These are phyloP conservation scores for Saprolegnia parasitica DNA, from an alignment of 352 stramenopile species.

Conservation along the genomic window DNA sequence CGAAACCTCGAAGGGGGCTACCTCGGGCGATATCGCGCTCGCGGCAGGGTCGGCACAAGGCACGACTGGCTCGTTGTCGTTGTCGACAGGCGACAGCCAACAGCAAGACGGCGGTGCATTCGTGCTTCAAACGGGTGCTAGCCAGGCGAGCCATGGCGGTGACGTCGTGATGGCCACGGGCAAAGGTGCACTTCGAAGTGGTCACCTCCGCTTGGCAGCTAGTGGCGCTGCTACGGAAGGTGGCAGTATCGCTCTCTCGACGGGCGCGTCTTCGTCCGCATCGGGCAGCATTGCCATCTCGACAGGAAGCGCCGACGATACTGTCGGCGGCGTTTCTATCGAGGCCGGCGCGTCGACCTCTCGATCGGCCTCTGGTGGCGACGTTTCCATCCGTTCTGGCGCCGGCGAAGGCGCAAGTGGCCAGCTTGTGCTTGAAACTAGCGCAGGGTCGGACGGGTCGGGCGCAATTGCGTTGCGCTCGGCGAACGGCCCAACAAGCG, in stretches of 20 bases:
- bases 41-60: not conserved
- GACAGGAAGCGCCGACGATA: not conserved
- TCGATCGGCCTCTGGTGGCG: not conserved
- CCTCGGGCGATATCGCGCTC: not conserved
- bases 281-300: constrained; percentile 17
- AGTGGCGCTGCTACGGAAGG: not conserved
- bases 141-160: not conserved
- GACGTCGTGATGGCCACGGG: constrained; percentile 7
- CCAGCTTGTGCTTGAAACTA: not conserved
- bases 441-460: not conserved
- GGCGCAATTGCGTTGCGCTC: not conserved
- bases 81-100: constrained; percentile 1
- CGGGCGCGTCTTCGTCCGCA: not conserved
- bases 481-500: not conserved
- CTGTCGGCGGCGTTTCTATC: constrained; percentile 7
- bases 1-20: not conserved
- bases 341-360: constrained; percentile 6
- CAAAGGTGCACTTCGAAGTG: constrained; percentile 11
- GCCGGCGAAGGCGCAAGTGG: not conserved
- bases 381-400: constrained; percentile 14
- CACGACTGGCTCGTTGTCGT: not conserved
- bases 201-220: constrained; percentile 12
- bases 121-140: constrained; percentile 1
- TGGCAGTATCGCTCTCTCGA: constrained; percentile 7
- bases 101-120: not conserved